These are phyloP conservation scores for Aspergillus bombycis DNA, from an alignment of 2,329 filamentous ascomycete species.

Conservation along the genomic window DNA sequence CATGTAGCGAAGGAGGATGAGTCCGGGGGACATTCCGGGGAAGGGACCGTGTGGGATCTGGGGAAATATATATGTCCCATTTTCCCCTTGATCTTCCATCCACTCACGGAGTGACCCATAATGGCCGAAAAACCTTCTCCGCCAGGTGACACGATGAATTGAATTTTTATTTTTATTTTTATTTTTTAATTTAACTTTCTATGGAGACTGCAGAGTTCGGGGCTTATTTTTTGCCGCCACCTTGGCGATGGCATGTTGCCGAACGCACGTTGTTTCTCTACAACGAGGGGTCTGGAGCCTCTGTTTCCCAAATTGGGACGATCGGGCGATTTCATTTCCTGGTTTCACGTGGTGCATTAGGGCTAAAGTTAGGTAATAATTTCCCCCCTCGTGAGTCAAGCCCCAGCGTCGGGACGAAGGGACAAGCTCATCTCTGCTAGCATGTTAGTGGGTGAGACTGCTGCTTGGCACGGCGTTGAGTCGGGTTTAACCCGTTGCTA, in stretches of 20 bases:
- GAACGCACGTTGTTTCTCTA: neutral
- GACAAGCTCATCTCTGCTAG: neutral
- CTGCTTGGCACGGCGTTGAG: too few species aligned
- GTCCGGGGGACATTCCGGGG: constrained; percentile 7
- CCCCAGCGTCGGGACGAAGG: neutral
- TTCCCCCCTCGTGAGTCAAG: neutral
- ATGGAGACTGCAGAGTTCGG: neutral
- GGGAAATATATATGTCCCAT: constrained; percentile 5
- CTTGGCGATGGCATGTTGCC: constrained; percentile 1
- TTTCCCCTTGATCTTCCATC: neutral
- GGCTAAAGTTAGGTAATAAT: neutral
- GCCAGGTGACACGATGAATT: neutral
- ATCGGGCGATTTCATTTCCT: neutral
- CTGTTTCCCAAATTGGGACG: neutral
- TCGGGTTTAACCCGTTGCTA: too few species aligned
- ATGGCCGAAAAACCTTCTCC: neutral
- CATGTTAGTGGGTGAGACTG: neutral
- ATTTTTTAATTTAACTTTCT: neutral
- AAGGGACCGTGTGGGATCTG: constrained; percentile 5
- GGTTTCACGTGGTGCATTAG: neutral
- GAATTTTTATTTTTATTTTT: neutral
- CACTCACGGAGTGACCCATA: neutral
- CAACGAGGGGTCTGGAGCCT: neutral
- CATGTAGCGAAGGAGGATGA: neutral
- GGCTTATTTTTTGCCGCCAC: constrained; percentile 1